Conservation (phyloP, 169 alveolate genomes). For the Cryptosporidium meleagridis region DNA sequence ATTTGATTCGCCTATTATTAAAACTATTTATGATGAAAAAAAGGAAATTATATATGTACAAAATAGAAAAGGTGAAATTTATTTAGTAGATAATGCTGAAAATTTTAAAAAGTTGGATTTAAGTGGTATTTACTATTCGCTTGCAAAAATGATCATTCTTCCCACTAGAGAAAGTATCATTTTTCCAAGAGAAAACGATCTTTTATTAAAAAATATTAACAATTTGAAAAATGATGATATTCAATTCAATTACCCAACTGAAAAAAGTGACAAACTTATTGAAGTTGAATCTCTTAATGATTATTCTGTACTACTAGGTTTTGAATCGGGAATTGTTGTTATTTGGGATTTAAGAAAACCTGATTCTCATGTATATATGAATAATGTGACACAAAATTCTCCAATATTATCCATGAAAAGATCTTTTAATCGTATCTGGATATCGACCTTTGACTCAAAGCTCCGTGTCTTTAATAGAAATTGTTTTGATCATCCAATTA, state of each 20-base stretch:
- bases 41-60: neutral
- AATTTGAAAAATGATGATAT: neutral
- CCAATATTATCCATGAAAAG: slow-evolving; percentile 42
- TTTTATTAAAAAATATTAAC: neutral
- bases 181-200: neutral
- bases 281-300: slow-evolving; percentile 18
- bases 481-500: slow-evolving; percentile 18
- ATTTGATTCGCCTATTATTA: neutral
- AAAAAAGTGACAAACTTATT: slow-evolving; percentile 12
- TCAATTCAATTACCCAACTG: neutral
- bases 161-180: neutral
- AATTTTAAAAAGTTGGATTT: neutral
- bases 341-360: slow-evolving; percentile 51
- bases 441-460: slow-evolving; percentile 19
- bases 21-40: neutral
- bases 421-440: slow-evolving; percentile 37
- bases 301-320: slow-evolving; percentile 11
- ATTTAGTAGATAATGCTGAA: neutral
- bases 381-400: neutral
- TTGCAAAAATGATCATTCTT: neutral
- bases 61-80: slow-evolving; percentile 26
- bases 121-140: neutral
- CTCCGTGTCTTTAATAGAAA: slow-evolving; percentile 43
- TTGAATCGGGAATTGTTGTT: slow-evolving; percentile 23
- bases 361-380: neutral